phyloP scores from a whole-genome alignment of 441 rosid species.

The Macaranga tanarius region DNA sequence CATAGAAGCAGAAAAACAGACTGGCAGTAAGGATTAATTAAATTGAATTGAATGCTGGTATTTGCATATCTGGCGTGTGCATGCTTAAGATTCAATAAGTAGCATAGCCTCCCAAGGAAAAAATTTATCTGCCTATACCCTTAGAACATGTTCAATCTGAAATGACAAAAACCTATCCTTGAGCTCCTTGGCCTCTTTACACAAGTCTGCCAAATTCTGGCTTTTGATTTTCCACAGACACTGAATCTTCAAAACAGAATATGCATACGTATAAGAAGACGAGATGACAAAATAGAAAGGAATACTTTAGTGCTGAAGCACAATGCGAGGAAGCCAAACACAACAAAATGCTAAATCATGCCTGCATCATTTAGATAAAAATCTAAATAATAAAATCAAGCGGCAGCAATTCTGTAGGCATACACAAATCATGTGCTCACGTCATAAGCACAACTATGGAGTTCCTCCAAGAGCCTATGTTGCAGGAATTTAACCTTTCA shows the following conservation, averaged over 20 bases:
- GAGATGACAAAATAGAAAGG: neutral
- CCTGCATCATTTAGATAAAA: neutral
- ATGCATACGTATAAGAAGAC: neutral
- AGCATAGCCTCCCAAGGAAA: neutral
- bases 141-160: constrained; percentile 67
- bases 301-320: neutral
- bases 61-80: neutral
- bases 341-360: constrained; percentile 14
- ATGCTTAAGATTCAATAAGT: neutral
- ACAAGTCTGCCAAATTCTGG: constrained; percentile 44
- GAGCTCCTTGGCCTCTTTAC: constrained; percentile 56
- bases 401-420: neutral
- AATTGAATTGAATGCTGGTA: neutral
- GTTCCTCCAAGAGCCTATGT: neutral
- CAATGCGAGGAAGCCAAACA: neutral
- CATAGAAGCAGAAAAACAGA: neutral
- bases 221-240: constrained; percentile 73
- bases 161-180: constrained; percentile 54
- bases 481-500: neutral
- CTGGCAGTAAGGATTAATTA: neutral
- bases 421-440: neutral
- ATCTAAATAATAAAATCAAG: neutral
- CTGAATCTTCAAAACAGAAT: constrained; percentile 43
- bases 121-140: constrained; percentile 41
- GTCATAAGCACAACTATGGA: neutral